Evolutionary conservation across 768 basidiomycete species (phyloP), one percentile per base, ranked within the genome.

Genomic region (Tulasnella sp.): DNA sequence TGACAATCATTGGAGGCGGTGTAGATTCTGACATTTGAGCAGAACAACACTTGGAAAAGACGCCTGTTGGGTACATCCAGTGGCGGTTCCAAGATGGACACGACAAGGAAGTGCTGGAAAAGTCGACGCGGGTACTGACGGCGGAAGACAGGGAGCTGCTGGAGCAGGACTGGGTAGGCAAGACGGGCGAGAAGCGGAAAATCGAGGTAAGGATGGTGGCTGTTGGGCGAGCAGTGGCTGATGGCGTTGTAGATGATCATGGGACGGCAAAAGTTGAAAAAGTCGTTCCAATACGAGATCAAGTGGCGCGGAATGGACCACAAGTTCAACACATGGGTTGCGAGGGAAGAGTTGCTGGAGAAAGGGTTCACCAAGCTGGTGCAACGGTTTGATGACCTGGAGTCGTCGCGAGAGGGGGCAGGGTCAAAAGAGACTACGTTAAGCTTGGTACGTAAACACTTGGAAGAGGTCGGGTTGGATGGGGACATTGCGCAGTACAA

Each of bases 11-110:
- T 29, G 12, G 3, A 27, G 8, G 12, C 21, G 29, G 12, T 15
- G n/a, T 12, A 8, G 14, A 35, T 54, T 40, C 40, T 43, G 23
- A 40, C 25, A 2, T 0, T 12, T 31, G 34, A 21, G 60, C 67
- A 86, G 89, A 94, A 68, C 84, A 80, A 64, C 93, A 98, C 73
- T 69, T 98, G 41, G 91, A 94, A 71, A 96, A 98, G 74, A 94
- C 92, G 4, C 89, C 94, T 23, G 87, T 93, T 59, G 85, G 84
- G 54, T 98, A 98, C 67, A 96, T 97, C 65, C 91, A 96, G 72
- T 98, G 93, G 93, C 86, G 93, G 64, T 98, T 92, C 80, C 93
- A 97, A 68, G 93, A 96, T 69, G 94, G 93, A 48, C 86, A 94
- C 70, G 93, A 98, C 76, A 86, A 91, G 62, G 93, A 98, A 71